Conservation (phyloP, 2,329 filamentous ascomycete species). For the Claviceps sorghi region DNA sequence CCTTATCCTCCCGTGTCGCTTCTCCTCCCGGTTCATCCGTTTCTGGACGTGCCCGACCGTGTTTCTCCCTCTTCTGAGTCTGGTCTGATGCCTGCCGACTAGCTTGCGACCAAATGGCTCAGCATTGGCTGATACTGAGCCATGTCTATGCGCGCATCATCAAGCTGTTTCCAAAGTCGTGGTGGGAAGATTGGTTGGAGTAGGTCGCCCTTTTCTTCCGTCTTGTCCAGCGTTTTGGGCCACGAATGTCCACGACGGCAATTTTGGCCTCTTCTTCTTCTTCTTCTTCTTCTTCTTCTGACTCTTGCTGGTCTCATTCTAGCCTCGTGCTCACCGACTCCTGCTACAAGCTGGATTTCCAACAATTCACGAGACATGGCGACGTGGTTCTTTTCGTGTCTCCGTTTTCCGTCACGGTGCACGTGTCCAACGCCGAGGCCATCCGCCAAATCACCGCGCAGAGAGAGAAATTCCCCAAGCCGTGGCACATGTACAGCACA, state of each 20-base stretch:
- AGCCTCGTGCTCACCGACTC: constrained; percentile 47
- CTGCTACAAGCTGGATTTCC: constrained; percentile 39
- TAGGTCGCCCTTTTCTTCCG: constrained; percentile 19
- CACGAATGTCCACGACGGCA: too few relatives aligned
- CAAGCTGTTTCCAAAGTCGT: constrained; percentile 36
- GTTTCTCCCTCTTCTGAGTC: background rate
- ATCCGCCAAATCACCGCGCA: constrained; percentile 51
- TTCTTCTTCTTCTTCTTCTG: background rate
- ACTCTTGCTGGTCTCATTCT: too few relatives aligned
- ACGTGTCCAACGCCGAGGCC: constrained; percentile 48
- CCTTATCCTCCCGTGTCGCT: background rate
- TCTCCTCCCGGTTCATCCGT: too few relatives aligned
- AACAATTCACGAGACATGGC: constrained; percentile 42
- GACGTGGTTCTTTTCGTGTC: constrained; percentile 53
- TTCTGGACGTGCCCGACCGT: background rate
- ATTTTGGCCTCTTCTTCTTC: too few relatives aligned
- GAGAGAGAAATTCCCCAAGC: constrained; percentile 52
- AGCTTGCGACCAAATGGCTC: constrained; percentile 2
- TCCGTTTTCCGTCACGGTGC: constrained; percentile 36
- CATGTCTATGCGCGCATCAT: constrained; percentile 41
- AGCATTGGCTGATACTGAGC: constrained; percentile 25
- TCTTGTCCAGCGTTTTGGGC: too few relatives aligned
- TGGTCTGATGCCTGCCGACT: background rate
- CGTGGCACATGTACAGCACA: constrained; percentile 20
- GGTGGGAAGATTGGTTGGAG: constrained; percentile 45